Evolutionary conservation across 768 basidiomycete species (phyloP), one percentile per base, ranked within the genome.

Genomic region (Dictyophora rubrovolvata): DNA sequence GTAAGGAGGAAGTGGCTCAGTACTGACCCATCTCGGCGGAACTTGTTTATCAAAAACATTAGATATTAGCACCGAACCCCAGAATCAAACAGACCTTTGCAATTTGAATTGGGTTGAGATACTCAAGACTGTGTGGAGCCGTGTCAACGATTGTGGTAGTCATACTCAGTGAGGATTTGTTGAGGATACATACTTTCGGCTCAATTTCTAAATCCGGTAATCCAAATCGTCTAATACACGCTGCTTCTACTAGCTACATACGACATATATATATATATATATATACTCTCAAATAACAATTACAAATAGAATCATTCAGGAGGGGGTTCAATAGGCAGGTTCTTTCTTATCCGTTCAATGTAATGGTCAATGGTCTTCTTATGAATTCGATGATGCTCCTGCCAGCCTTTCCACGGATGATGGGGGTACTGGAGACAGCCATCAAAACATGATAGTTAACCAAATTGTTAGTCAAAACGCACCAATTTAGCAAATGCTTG

Each of bases 321-420:
- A n/a, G 57, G 57, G 11, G 23, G 23, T 18, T 79, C 78, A 36
- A 80, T 73, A 47, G 68, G 74, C 67, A 86, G 82, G 12, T 87
- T 88, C 33, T 76, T 75, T 11, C 67, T 66, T 18, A 92, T 68
- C 63, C 78, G 76, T 60, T 82, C 74, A 48, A 89, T 85, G 46
- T 88, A 78, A 70, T 90, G 84, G 65, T 91, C 90, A 62, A 92
- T 90, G 67, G 88, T 89, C 12, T 82, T 77, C 67, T 91, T 92
- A 69, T 92, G 90, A 65, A 91, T 89, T 48, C 90, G 81, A 68
- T 91, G 85, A 68, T 92, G 90, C 65, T 93, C 90, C 69, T 93
- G 90, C 90, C 90, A 93, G 14, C 90, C 90, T 69, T 93, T 93
- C 90, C 90, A 93, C 2, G 90, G 90, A 73, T 93, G 90, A 67